Base-by-base conservation (phyloP, 1,284 basidiomycete species). In the Schizophyllum amplum region DNA sequence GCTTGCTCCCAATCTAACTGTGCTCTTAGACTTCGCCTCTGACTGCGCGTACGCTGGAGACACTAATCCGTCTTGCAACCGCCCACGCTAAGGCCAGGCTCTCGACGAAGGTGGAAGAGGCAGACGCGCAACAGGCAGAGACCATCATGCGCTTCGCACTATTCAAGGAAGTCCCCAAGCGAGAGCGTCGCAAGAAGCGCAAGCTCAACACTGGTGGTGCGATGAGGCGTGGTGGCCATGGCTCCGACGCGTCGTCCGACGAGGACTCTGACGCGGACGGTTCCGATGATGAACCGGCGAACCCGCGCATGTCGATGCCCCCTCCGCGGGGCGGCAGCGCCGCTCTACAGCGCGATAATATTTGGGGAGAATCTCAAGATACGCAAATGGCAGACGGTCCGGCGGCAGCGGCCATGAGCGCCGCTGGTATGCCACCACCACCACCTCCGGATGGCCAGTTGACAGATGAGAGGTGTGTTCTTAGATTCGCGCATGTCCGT, bases 21-120 rank as follows among this genome's bases (percentile, higher is more conserved):
- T 6, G 20, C 23, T 51, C 47, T 17, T 54, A 97, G 91, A 99
- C 97, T 4, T 92, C 96, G 11, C 97, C 97, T 1, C 76, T 99
- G 62, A 99, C 97, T 0, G 96, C 97, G 15, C 94, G 97, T 83
- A 98, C 97, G 5, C 85, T 99, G 57, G 97, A 99, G 74, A 99
- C 97, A 0, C 81, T 99, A 50, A 99, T 99, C 70, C 97, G 97
- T 80, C 82, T 99, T 15, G 84, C 97, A 5, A 99, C 96, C 17
- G 97, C 97, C 0, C 97, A 99, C 70, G 97, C 97, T 59, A 99
- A 99, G 74, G 85, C 94, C 13, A 86, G 96, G 21, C 79, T 99
- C 2, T 95, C 94, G 17, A 63, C 80, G 49, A 90, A 87, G 62
- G 93, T 99, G 21, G 87, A 92, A 65, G 84, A 90, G 68, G 75